Percentiles rank a stretch among this genome's conserved stretches.
These are phyloP conservation scores for Phanerochaete sordida DNA, from an alignment of 768 basidiomycete species.

Conservation along the genomic window DNA sequence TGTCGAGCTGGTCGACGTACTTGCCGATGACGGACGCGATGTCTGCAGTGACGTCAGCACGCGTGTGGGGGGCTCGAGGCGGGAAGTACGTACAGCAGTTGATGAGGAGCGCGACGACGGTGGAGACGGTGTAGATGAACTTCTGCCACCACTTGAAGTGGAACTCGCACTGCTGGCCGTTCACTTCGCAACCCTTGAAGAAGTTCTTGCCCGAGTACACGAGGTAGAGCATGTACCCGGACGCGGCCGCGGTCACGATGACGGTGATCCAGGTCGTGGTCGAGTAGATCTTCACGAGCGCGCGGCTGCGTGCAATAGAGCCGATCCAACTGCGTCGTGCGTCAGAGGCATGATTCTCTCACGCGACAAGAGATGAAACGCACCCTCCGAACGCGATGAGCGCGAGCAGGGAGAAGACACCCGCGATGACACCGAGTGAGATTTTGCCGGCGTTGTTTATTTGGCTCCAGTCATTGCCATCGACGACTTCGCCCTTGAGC, in stretches of 20 bases:
- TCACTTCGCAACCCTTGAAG: constrained; percentile 15
- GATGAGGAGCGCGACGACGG: constrained; percentile 18
- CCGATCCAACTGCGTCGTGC: constrained; percentile 22
- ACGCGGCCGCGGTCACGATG: constrained; percentile 15
- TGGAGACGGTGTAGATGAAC: constrained; percentile 17
- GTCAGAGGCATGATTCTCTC: not conserved
- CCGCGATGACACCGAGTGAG: constrained; percentile 16
- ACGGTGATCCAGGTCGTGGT: constrained; percentile 21
- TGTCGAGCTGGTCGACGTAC: constrained; percentile 27
- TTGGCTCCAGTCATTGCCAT: constrained; percentile 9
- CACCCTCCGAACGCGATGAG: constrained; percentile 26
- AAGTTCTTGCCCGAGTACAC: constrained; percentile 17
- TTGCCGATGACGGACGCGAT: constrained; percentile 25
- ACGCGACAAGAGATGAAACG: constrained; percentile 1
- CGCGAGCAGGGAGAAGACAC: constrained; percentile 21
- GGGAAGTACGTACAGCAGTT: constrained; percentile 20
- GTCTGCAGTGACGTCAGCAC: constrained; percentile 7
- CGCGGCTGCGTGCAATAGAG: constrained; percentile 22
- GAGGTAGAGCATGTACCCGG: constrained; percentile 21
- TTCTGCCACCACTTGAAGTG: constrained; percentile 19
- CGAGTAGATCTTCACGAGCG: constrained; percentile 25
- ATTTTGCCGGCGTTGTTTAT: constrained; percentile 11
- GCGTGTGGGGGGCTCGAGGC: not conserved
- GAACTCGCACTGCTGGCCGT: constrained; percentile 17
- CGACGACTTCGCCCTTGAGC: constrained; percentile 1